Evolutionary conservation across 2,329 filamentous ascomycete genomes (phyloP).

Genomic region (Epichloe typhina): DNA sequence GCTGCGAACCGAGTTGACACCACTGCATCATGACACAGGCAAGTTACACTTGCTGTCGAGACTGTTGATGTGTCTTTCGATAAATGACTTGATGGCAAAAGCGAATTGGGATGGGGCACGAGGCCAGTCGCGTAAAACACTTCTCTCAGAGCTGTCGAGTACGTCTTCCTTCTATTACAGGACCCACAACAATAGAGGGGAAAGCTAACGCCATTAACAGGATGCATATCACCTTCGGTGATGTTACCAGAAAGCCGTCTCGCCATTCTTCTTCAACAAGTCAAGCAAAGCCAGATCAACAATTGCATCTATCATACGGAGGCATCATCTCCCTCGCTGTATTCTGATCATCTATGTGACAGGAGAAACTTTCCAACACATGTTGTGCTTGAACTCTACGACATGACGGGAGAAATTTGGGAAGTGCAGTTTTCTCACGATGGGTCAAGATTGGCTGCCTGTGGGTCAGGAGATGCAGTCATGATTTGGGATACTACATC

Average conservation of each 20-base stretch:
- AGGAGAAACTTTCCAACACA: slow-evolving; percentile 65
- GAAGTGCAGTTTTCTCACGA: slow-evolving; percentile 82
- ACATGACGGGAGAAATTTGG: slow-evolving; percentile 80
- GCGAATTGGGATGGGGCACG: slow-evolving; percentile 76
- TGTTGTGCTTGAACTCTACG: slow-evolving; percentile 53
- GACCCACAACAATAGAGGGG: background rate
- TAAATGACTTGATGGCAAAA: slow-evolving; percentile 61
- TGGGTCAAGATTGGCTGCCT: slow-evolving; percentile 68
- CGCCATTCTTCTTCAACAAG: slow-evolving; percentile 64
- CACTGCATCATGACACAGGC: slow-evolving; percentile 64
- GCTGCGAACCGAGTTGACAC: slow-evolving; percentile 78
- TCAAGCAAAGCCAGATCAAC: slow-evolving; percentile 73
- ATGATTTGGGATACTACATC: slow-evolving; percentile 69
- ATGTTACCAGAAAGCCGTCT: slow-evolving; percentile 93
- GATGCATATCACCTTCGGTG: slow-evolving; percentile 84
- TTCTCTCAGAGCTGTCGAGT: slow-evolving; percentile 80
- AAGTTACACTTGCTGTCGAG: slow-evolving; percentile 76
- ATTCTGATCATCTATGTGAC: slow-evolving; percentile 78
- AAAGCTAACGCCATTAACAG: slow-evolving; percentile 26
- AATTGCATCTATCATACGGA: slow-evolving; percentile 85
- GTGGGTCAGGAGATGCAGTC: slow-evolving; percentile 61
- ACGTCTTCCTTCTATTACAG: slow-evolving; percentile 19
- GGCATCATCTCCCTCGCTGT: slow-evolving; percentile 64
- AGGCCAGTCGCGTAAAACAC: slow-evolving; percentile 56
- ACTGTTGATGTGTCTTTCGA: slow-evolving; percentile 75